Base-by-base conservation (phyloP, 1,284 basidiomycete species). In the Sphagnurus paluster region DNA sequence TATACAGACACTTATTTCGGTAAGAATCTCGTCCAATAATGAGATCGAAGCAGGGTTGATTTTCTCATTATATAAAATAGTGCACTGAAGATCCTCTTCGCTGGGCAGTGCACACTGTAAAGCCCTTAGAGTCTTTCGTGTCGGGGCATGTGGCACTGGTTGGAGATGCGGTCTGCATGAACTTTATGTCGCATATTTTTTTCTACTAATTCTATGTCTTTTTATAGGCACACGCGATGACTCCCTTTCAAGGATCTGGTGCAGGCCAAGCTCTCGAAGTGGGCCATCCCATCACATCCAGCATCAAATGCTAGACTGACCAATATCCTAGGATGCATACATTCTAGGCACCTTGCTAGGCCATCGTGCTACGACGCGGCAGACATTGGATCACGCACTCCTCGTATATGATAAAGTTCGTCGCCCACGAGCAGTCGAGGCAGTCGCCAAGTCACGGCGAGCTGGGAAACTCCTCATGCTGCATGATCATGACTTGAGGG, bases 261-360 rank as follows among this genome's bases (percentile, higher is more conserved):
- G 70, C 63, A 5, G 68, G 70, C 0, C 71, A 72, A 53, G 69
- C 67, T 0, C 64, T 71, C 34, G 70, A 71, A 57, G 67, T 66
- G 47, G 11, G 51, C 33, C 39, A 29, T 38, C 30, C 32, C 19
- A 14, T 35, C 29, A 24, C 32, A 34, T 17, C 35, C 35, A 17
- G 24, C 34, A 26, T 24, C 19, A 16, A 20, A 14, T 14, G 34
- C 30, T 46, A 41, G 23, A 25, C 33, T 29, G 26, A 38, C 21
- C 24, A 13, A 40, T 13, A 26, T 34, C 29, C 6, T 45, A 80
- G 77, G 78, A 82, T 50, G 78, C 77, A 1, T 79, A 70, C 49
- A 61, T 80, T 21, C 68, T 82, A 14, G 67, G 72, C 4, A 64
- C 64, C 2, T 53, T 80, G 26, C 70, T 82, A 14, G 74, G 75